These are phyloP conservation scores for Hapsidospora chrysogenum DNA, from an alignment of 495 filamentous ascomycete genomes.

Conservation along the genomic window DNA sequence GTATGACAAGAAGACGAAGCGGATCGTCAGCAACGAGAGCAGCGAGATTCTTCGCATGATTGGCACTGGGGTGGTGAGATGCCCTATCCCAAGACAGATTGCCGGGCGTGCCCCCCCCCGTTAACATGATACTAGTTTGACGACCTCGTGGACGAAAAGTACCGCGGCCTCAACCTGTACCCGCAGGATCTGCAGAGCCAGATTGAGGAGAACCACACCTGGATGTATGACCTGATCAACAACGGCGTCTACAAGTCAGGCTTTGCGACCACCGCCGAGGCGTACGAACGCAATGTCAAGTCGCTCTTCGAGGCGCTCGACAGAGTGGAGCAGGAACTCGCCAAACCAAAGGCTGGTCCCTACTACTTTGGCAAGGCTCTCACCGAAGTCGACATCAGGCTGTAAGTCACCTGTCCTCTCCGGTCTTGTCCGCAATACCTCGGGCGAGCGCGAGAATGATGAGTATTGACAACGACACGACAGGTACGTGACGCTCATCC, in stretches of 20 bases:
- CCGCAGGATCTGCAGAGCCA: conserved; percentile 31
- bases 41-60: conserved; percentile 68
- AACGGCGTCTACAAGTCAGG: conserved; percentile 59
- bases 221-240: conserved; percentile 50
- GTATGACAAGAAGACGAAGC: conserved; percentile 55
- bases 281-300: conserved; percentile 42
- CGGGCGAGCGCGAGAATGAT: no score
- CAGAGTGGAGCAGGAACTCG: conserved; percentile 42
- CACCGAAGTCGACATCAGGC: conserved; percentile 51
- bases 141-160: conserved; percentile 32
- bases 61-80: conserved; percentile 29
- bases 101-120: not conserved
- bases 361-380: conserved; percentile 47
- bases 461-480: conserved; percentile 2
- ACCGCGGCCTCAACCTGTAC: conserved; percentile 33
- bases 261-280: conserved; percentile 46
- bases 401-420: no score
- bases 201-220: conserved; percentile 47
- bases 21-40: conserved; percentile 74
- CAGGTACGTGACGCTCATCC: conserved; percentile 44
- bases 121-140: conserved; percentile 33
- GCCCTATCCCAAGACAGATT: not conserved
- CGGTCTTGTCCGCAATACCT: not conserved
- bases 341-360: conserved; percentile 27
- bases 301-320: conserved; percentile 48